Percentiles rank a stretch among this genome's conserved stretches.
phyloP scores from a whole-genome alignment of 352 stramenopile genomes.

The Phytophthora sansomeana region DNA sequence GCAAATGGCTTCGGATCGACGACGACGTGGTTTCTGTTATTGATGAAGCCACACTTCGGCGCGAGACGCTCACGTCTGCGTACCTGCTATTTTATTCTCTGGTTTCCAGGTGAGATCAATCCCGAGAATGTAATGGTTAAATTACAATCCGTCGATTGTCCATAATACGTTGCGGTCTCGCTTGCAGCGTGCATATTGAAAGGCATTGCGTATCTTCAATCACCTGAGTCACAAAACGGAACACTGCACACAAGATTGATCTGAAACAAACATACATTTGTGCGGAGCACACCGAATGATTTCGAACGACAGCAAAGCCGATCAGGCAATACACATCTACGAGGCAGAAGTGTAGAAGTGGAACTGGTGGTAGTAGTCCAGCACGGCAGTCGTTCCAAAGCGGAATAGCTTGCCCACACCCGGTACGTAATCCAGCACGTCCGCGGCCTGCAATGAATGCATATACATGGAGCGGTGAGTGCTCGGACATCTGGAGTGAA shows the following conservation, averaged over 20 bases:
- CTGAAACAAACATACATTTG: background rate
- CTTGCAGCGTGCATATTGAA: no score
- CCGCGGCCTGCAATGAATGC: conserved; percentile 44
- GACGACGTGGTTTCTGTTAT: conserved; percentile 68
- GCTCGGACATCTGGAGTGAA: background rate
- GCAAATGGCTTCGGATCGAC: conserved; percentile 75
- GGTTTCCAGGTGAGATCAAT: conserved; percentile 20
- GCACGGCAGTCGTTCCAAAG: conserved; percentile 66
- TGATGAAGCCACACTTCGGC: conserved; percentile 48
- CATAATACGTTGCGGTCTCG: no score
- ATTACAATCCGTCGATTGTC: background rate
- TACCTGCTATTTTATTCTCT: conserved; percentile 84
- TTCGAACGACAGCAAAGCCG: conserved; percentile 5
- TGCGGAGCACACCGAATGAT: conserved; percentile 13
- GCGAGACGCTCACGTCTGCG: conserved; percentile 63
- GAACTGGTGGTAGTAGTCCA: conserved; percentile 90
- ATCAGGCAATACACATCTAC: conserved; percentile 44
- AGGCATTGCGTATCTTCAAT: no score
- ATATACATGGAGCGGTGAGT: conserved; percentile 8
- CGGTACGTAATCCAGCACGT: conserved; percentile 72
- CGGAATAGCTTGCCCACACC: conserved; percentile 77
- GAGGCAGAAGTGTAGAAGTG: conserved; percentile 91
- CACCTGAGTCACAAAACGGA: background rate
- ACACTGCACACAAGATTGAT: background rate
- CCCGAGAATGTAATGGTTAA: background rate